phyloP scores from a whole-genome alignment of 805 yeast genomes.

The Kluyveromyces dobzhanskii region DNA sequence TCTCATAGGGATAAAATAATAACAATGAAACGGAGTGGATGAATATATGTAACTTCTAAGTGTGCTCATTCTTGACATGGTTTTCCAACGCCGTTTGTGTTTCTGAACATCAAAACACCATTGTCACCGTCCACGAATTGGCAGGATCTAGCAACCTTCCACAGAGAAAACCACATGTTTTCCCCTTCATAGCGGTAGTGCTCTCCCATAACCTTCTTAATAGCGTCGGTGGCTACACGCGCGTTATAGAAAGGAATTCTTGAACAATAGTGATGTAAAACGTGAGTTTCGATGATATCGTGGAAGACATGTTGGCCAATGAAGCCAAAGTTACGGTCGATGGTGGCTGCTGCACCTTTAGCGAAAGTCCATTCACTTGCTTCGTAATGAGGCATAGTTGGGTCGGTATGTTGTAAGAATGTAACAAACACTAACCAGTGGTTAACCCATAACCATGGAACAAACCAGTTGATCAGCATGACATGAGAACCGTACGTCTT shows the following conservation, averaged over 20 bases:
- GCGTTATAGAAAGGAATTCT: conserved; percentile 85
- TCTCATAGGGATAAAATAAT: no score
- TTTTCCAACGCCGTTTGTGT: conserved; percentile 52
- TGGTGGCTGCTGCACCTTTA: conserved; percentile 84
- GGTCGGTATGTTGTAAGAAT: conserved; percentile 76
- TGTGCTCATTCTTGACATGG: no score
- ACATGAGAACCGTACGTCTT: conserved; percentile 54
- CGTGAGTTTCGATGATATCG: conserved; percentile 87
- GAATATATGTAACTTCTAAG: no score
- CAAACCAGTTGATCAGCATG: conserved; percentile 57
- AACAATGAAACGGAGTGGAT: no score
- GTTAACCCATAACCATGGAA: conserved; percentile 75
- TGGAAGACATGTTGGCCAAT: conserved; percentile 74
- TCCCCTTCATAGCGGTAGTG: conserved; percentile 62
- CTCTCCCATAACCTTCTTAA: conserved; percentile 77
- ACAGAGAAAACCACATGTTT: conserved; percentile 64
- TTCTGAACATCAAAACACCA: conserved; percentile 69
- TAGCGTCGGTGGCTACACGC: conserved; percentile 69
- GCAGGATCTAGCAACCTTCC: conserved; percentile 56
- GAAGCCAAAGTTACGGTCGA: conserved; percentile 77
- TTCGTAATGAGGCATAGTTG: conserved; percentile 72
- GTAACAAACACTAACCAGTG: conserved; percentile 89
- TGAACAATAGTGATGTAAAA: conserved; percentile 74
- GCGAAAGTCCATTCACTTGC: conserved; percentile 74
- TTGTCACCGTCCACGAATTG: conserved; percentile 68